Evolutionary conservation across 345 rosid genomes (phyloP).

Genomic region (Arabis hirsuta): DNA sequence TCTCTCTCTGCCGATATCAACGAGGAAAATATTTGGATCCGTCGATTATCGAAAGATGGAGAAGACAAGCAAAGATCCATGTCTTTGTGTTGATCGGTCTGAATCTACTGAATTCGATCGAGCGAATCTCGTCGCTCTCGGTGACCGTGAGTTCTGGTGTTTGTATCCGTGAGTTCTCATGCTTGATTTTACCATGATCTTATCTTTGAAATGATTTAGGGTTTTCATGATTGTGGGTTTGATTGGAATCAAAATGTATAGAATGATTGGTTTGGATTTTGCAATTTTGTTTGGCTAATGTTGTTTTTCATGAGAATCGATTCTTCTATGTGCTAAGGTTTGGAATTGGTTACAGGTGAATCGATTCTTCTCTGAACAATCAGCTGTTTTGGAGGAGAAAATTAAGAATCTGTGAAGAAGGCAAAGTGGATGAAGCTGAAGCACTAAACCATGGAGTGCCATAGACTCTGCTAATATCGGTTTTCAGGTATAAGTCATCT

Average conservation of each 20-base stretch:
- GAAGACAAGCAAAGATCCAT: constrained; percentile 47
- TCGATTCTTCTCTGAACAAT: no score
- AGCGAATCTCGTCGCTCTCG: constrained; percentile 67
- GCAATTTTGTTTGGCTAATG: no score
- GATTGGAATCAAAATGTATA: no score
- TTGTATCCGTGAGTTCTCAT: neutral
- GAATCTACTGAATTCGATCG: constrained; percentile 48
- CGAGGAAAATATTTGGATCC: no score
- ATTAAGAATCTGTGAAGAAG: no score
- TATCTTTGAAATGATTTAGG: constrained; percentile 16
- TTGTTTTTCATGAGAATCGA: no score
- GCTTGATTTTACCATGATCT: constrained; percentile 27
- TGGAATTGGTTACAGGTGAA: no score
- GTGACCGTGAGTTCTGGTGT: constrained; percentile 63
- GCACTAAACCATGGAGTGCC: constrained; percentile 47
- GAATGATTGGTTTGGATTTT: neutral
- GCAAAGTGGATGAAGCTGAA: no score
- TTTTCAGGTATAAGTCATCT: constrained; percentile 52
- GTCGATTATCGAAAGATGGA: constrained; percentile 51
- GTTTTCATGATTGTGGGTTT: no score
- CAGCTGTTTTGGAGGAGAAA: no score
- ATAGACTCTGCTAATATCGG: constrained; percentile 66
- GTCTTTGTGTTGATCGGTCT: constrained; percentile 38
- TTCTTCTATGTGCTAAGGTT: no score
- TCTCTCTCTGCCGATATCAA: no score